Base-by-base conservation (phyloP, 805 yeast species). In the Wickerhamomyces rabaulensis region DNA sequence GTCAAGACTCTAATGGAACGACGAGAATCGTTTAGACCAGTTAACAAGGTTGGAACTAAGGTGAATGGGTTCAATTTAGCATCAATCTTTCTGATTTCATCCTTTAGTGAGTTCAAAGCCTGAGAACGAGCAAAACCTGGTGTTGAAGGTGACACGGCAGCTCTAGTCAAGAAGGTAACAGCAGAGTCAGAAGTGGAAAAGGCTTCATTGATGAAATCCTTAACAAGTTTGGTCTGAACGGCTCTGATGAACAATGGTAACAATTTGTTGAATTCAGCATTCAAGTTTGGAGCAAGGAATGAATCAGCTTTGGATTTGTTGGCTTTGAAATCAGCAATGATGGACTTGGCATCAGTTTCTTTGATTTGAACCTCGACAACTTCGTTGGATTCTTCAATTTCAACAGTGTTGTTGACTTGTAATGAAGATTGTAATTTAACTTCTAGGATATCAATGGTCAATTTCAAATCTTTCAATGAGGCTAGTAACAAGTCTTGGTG, bases 361-460 rank as follows among this genome's bases (percentile, higher is more conserved):
- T 45, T 43, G 13, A 53, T 58, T n/a, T 56, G 38, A 16, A 52
- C 42, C 17, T 49, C 47, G 12, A 42, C 42, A 9, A 16, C 20
- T 12, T 52, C 39, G 8, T 13, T 15, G 8, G 40, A 10, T 21
- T 40, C 38, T 20, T 69, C 68, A 10, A 66, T 57, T 21, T 64
- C 68, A 15, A 60, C 55, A 16, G 58, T 58, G 9, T 60, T 52
- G 17, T 58, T 33, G 41, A 47, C 52, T 21, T 54, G 49, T 43
- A 89, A 65, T 0, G 91, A 81, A 1, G 84, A 74, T 65, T 87
- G 86, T 40, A 88, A 67, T 45, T 75, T 73, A 72, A 89, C 76
- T 67, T 84, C 91, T 25, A 83, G 66, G 5, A 70, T 53, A 25
- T 75, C 79, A 3, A 78, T 49, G 17, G 66, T 56, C 19, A 74